Base-by-base conservation (phyloP, 345 rosid species). In the Eucalyptus paniculata region DNA sequence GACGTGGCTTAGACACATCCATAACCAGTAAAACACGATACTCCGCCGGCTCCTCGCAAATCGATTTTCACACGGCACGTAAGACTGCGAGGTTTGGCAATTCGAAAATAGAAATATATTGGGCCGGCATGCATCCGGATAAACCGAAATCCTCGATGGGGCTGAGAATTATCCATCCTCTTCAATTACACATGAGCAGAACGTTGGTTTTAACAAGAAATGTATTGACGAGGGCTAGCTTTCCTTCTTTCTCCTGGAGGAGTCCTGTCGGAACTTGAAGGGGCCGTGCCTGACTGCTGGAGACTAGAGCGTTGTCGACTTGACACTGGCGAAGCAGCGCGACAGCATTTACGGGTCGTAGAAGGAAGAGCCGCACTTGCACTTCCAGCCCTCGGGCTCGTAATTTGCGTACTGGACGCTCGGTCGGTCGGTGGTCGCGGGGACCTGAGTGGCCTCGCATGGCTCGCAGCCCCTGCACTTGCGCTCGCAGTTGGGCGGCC, bases 371-470 rank as follows among this genome's bases (percentile, higher is more conserved):
- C 93, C 93, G 88, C 93, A 92, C 89, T 92, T 92, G 93, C 93
- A 91, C 88, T 90, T 92, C 93, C 93, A 92, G 7, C 93, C 93
- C 88, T 92, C 93, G 37, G 93, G 91, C 77, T 90, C 91, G 87
- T 91, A 91, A n/a, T 92, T 92, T 15, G 92, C 88, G 72, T 89
- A 90, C 34, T 88, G 86, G 50, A 91, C 62, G 9, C 81, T 80
- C 7, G 60, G 18, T 30, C 44, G 56, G 62, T 77, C 92, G n/a
- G 91, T 88, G 34, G 81, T 92, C 32, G 91, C 65, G 15, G 93
- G 92, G 45, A 89, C 89, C 86, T 91, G 91, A 80, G 89, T 92
- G 67, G 93, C 91, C 34, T 89, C 88, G 81, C 91, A 92, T 50
- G 94, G 93, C 11, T 34, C 16, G 85, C 93, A 92, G 3, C 90